These are phyloP conservation scores for Daldinia vernicosa DNA, from an alignment of 495 filamentous ascomycete species.

Conservation along the genomic window DNA sequence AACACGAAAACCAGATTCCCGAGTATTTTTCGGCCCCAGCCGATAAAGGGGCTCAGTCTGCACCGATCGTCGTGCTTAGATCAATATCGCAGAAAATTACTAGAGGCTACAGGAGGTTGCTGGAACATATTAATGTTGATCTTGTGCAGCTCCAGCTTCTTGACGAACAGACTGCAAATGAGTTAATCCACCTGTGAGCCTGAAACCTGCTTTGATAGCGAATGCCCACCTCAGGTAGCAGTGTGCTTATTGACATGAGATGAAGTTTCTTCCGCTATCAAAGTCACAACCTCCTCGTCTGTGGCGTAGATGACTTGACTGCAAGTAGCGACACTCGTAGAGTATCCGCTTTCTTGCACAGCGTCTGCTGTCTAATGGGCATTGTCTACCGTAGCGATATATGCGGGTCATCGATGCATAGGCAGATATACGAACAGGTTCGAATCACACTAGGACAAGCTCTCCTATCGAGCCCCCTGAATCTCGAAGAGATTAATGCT, in stretches of 20 bases:
- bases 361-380: slow-evolving; percentile 45
- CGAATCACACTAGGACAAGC: slow-evolving; percentile 43
- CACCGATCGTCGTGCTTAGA: slow-evolving; percentile 43
- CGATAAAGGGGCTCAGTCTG: slow-evolving; percentile 44
- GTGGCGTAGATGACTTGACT: slow-evolving; percentile 38
- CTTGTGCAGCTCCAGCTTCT: slow-evolving; percentile 45
- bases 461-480: slow-evolving; percentile 40
- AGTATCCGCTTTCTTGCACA: slow-evolving; percentile 42
- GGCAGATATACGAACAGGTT: slow-evolving; percentile 44
- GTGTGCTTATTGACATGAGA: neutral
- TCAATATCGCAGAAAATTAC: slow-evolving; percentile 43
- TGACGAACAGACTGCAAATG: slow-evolving; percentile 42
- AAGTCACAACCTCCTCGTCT: slow-evolving; percentile 42
- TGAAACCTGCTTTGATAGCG: neutral
- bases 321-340: slow-evolving; percentile 45
- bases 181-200: slow-evolving; percentile 44
- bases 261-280: slow-evolving; percentile 41
- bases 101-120: slow-evolving; percentile 32
- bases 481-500: slow-evolving; percentile 45
- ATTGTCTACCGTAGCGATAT: slow-evolving; percentile 45
- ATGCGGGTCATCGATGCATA: slow-evolving; percentile 36
- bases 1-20: slow-evolving; percentile 22
- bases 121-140: slow-evolving; percentile 38
- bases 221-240: neutral
- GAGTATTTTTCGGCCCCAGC: slow-evolving; percentile 42